These are phyloP conservation scores for Rhazya stricta DNA, from an alignment of 257 asterid species.

Conservation along the genomic window DNA sequence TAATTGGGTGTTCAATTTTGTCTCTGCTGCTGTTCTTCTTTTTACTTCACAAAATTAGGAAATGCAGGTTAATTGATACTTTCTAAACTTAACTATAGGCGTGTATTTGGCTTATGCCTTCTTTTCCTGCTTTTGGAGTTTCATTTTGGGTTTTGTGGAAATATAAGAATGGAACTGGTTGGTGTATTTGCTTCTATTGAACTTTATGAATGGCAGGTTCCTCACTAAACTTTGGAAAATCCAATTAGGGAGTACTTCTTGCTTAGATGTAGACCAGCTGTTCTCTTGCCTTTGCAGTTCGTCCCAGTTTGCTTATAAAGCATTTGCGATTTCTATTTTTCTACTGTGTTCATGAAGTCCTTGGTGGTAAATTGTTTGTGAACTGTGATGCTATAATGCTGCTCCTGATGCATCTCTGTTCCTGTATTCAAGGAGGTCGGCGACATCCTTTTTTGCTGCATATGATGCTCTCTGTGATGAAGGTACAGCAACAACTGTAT, in stretches of 20 bases:
- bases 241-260: background rate
- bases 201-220: background rate
- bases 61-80: background rate
- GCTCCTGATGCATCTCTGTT: conserved; percentile 2
- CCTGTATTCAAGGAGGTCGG: conserved; percentile 66
- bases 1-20: background rate
- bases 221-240: background rate
- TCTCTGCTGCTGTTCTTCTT: background rate
- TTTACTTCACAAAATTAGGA: background rate
- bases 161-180: background rate
- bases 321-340: background rate
- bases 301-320: background rate
- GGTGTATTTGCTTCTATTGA: background rate
- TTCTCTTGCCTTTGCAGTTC: background rate
- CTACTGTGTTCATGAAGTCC: background rate
- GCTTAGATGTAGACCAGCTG: background rate
- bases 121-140: background rate
- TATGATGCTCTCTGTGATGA: conserved; percentile 95
- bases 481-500: conserved; percentile 90
- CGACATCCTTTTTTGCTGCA: conserved; percentile 83
- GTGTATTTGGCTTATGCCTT: background rate
- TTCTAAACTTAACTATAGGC: background rate
- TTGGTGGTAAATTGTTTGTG: background rate
- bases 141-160: background rate
- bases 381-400: background rate